Percentiles rank a stretch among this genome's conserved stretches.
These are phyloP conservation scores for Blastomyces emzantsi DNA, from an alignment of 2,329 filamentous ascomycete species.

Conservation along the genomic window DNA sequence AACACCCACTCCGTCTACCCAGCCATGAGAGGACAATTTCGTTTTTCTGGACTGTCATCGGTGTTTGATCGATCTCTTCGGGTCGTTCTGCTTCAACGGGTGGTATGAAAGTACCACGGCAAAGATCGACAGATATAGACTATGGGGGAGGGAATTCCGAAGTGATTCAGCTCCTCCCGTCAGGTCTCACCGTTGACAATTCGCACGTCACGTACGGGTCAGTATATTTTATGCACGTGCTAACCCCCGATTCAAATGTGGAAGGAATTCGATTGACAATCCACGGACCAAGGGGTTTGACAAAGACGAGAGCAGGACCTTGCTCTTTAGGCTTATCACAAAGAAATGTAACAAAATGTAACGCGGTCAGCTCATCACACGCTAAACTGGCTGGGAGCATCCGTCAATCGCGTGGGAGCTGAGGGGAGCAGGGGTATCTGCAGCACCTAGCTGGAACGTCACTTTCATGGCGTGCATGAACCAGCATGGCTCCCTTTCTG, in stretches of 20 bases:
- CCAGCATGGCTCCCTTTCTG: background rate
- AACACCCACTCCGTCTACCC: background rate
- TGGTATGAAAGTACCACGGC: background rate
- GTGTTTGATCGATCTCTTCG: background rate
- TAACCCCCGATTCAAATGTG: background rate
- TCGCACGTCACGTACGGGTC: background rate
- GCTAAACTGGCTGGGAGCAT: background rate
- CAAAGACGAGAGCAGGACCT: background rate
- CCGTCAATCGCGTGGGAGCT: background rate
- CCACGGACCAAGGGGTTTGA: background rate
- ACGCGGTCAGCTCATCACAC: background rate
- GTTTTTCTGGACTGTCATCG: too few relatives aligned
- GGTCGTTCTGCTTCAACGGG: background rate
- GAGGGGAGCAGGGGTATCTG: background rate
- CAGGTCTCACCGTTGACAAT: background rate
- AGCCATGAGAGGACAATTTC: too few relatives aligned
- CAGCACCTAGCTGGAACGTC: background rate
- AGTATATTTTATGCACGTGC: background rate
- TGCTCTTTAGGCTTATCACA: background rate
- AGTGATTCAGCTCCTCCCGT: too few relatives aligned
- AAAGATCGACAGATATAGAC: background rate
- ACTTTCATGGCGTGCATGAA: background rate
- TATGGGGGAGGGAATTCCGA: too few relatives aligned
- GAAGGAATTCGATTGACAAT: background rate
- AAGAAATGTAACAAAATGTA: conserved; percentile 2